Percentiles rank a stretch among this genome's conserved stretches.
Evolutionary conservation across 164 flowering plant species (phyloP).

Genomic region (Sextonia rubra): DNA sequence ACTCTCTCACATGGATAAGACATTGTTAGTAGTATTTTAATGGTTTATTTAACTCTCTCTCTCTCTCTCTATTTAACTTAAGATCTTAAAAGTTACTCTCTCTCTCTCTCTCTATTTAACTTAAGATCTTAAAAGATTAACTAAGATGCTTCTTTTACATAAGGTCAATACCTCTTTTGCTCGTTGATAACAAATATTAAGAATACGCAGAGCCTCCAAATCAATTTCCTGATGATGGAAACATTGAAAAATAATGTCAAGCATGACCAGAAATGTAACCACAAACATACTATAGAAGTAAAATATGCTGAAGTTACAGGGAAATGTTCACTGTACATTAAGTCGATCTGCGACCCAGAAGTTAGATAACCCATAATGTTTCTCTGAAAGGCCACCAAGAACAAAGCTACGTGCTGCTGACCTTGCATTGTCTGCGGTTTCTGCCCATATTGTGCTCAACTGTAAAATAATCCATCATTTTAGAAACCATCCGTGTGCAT

Average conservation of each 20-base stretch:
- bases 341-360: conserved; percentile 75
- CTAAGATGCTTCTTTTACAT: background rate
- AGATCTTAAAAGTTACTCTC: background rate
- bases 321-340: conserved; percentile 42
- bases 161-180: conserved; percentile 65
- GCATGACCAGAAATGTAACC: background rate
- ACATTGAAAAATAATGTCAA: background rate
- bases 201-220: conserved; percentile 61
- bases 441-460: conserved; percentile 98
- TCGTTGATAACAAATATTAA: conserved; percentile 61
- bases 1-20: background rate
- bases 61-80: background rate
- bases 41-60: too few species aligned
- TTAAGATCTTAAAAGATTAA: background rate
- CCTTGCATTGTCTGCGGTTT: conserved; percentile 86
- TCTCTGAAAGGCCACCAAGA: conserved; percentile 87
- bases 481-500: background rate
- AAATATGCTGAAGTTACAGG: background rate
- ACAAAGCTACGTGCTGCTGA: conserved; percentile 78
- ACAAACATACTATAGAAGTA: background rate
- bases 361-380: conserved; percentile 65
- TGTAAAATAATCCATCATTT: conserved; percentile 25
- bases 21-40: too few species aligned
- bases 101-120: background rate
- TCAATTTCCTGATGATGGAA: conserved; percentile 65